Evolutionary conservation across 331 rosid species (phyloP).

Genomic region (Dryas integrifolia): DNA sequence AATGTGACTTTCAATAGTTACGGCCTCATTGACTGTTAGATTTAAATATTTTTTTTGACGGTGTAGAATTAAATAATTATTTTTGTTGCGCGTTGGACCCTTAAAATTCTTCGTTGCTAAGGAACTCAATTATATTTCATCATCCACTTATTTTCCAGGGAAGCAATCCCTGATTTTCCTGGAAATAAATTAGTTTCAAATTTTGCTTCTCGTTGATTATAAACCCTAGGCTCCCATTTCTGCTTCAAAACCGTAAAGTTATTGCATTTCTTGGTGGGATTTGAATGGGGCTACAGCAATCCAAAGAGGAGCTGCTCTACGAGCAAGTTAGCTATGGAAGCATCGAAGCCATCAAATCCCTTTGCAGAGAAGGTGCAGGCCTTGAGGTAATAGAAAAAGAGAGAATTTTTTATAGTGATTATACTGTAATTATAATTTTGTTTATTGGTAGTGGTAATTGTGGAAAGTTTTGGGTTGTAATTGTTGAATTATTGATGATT

Average conservation of each 20-base stretch:
- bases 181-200: background rate
- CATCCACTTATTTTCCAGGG: background rate
- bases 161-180: constrained; percentile 8
- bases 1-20: too few relatives aligned
- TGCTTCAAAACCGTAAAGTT: background rate
- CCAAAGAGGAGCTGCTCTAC: constrained; percentile 71
- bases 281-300: constrained; percentile 82
- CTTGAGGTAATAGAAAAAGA: constrained; percentile 60
- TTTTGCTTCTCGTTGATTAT: constrained; percentile 15
- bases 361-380: constrained; percentile 73
- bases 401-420: background rate
- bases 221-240: background rate
- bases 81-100: background rate
- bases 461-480: background rate
- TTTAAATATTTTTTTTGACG: too few relatives aligned
- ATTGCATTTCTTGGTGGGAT: background rate
- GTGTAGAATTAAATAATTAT: too few relatives aligned
- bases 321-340: constrained; percentile 79
- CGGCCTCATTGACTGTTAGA: too few relatives aligned
- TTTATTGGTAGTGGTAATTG: constrained; percentile 25
- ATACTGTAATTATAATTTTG: background rate
- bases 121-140: background rate
- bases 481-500: constrained; percentile 5
- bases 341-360: constrained; percentile 75
- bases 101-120: constrained; percentile 18